phyloP scores from a whole-genome alignment of 257 asterid genomes.

The Solanum pimpinellifolium region DNA sequence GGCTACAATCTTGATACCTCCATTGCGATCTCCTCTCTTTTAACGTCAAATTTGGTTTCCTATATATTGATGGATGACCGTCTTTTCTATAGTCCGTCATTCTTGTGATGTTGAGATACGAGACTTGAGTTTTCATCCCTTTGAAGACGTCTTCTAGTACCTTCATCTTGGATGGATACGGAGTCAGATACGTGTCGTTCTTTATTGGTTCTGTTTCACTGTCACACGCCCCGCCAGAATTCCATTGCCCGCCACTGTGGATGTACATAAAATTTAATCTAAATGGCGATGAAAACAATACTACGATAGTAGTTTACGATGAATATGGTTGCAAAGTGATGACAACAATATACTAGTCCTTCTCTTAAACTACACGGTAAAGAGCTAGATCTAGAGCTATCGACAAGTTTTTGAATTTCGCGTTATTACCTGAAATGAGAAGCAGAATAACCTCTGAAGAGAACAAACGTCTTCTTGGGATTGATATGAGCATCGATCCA shows the following conservation, averaged over 20 bases:
- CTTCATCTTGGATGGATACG: conserved; percentile 44
- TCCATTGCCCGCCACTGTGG: conserved; percentile 79
- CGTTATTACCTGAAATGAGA: conserved; percentile 52
- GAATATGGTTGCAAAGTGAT: neutral
- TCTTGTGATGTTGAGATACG: conserved; percentile 47
- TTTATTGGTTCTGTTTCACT: conserved; percentile 61
- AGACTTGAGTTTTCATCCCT: conserved; percentile 49
- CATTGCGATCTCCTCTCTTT: conserved; percentile 28
- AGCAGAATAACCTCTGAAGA: conserved; percentile 65
- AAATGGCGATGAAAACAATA: neutral
- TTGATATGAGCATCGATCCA: conserved; percentile 55
- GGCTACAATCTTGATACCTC: conserved; percentile 57
- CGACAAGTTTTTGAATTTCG: neutral
- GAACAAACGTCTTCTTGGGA: conserved; percentile 35
- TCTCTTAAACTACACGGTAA: neutral
- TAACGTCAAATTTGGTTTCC: conserved; percentile 24
- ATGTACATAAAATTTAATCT: neutral
- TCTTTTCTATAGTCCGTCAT: conserved; percentile 63
- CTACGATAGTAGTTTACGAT: neutral
- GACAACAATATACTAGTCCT: neutral
- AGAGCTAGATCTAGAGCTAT: neutral
- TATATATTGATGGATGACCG: conserved; percentile 58
- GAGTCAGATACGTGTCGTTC: conserved; percentile 39
- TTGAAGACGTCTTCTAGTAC: conserved; percentile 35
- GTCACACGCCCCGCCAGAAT: conserved; percentile 64